Evolutionary conservation across 805 yeast species (phyloP).

Genomic region (Starmerella etchellsii): DNA sequence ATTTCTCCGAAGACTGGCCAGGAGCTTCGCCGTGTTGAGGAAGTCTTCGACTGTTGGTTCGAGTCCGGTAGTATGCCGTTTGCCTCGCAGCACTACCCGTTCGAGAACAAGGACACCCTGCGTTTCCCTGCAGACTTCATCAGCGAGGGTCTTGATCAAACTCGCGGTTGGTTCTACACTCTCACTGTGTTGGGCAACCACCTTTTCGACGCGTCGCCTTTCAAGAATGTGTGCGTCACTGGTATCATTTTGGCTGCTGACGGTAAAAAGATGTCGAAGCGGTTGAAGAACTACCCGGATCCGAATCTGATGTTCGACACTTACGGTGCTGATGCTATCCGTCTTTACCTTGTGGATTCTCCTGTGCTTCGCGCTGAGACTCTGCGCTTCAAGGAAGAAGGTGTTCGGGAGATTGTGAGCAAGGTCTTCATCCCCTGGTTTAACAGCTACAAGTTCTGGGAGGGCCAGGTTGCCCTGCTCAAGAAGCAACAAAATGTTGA

Average conservation of each 20-base stretch:
- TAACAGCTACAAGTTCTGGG: slow-evolving; percentile 93
- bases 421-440: slow-evolving; percentile 97
- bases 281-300: slow-evolving; percentile 96
- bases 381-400: slow-evolving; percentile 93
- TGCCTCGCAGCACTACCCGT: slow-evolving; percentile 94
- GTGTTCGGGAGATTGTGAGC: slow-evolving; percentile 94
- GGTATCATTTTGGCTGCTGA: slow-evolving; percentile 97
- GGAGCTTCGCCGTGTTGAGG: slow-evolving; percentile 75
- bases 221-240: slow-evolving; percentile 84
- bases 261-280: slow-evolving; percentile 98
- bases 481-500: slow-evolving; percentile 60
- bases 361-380: slow-evolving; percentile 96
- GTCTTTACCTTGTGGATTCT: slow-evolving; percentile 90
- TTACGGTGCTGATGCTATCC: slow-evolving; percentile 96
- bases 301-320: slow-evolving; percentile 68
- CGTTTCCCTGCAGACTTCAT: slow-evolving; percentile 96
- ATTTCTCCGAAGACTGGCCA: slow-evolving; percentile 90
- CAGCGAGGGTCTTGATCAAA: slow-evolving; percentile 97
- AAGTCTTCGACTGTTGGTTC: slow-evolving; percentile 99
- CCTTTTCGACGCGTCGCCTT: slow-evolving; percentile 82
- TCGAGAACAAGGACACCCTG: slow-evolving; percentile 58
- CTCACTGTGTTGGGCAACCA: slow-evolving; percentile 92
- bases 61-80: slow-evolving; percentile 99
- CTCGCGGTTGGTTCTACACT: slow-evolving; percentile 99
- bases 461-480: slow-evolving; percentile 78